Percentiles rank a stretch among this genome's conserved stretches.
phyloP scores from a whole-genome alignment of 306 rosid genomes.

The Rubus idaeus region DNA sequence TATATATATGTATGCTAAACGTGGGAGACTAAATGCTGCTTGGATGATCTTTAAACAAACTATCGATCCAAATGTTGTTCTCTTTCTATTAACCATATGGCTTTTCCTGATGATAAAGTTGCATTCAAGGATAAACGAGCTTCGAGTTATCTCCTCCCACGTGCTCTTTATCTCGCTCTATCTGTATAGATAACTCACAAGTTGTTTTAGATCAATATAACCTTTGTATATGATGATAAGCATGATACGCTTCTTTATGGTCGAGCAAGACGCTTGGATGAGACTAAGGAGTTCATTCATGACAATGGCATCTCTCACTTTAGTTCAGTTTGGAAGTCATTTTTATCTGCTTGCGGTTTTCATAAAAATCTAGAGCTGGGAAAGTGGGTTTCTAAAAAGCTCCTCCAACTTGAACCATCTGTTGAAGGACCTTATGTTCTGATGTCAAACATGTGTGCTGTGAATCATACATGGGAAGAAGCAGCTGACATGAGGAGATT shows the following conservation, averaged over 20 bases:
- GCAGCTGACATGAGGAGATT: conserved; percentile 59
- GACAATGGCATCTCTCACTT: conserved; percentile 55
- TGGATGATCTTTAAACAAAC: conserved; percentile 48
- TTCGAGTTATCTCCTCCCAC: too few species aligned
- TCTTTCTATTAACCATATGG: conserved; percentile 40
- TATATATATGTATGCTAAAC: conserved; percentile 82
- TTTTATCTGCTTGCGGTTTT: conserved; percentile 70
- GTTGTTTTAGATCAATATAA: too few species aligned
- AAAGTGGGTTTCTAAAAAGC: conserved; percentile 60
- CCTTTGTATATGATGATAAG: too few species aligned
- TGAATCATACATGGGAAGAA: conserved; percentile 90
- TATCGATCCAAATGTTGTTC: conserved; percentile 49
- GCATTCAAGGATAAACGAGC: too few species aligned
- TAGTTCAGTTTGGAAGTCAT: conserved; percentile 68
- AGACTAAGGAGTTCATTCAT: conserved; percentile 60
- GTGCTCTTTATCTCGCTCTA: conserved; percentile 75
- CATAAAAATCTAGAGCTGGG: conserved; percentile 70
- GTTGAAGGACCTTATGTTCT: conserved; percentile 67
- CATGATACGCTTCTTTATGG: conserved; percentile 90
- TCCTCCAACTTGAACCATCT: conserved; percentile 58
- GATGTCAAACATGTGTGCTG: conserved; percentile 59
- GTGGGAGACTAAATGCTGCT: conserved; percentile 70
- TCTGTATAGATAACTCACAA: too few species aligned
- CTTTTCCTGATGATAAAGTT: too few species aligned
- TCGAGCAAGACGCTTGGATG: conserved; percentile 66